These are phyloP conservation scores for Chloranthus sessilifolius DNA, from an alignment of 164 flowering plant species.

Conservation along the genomic window DNA sequence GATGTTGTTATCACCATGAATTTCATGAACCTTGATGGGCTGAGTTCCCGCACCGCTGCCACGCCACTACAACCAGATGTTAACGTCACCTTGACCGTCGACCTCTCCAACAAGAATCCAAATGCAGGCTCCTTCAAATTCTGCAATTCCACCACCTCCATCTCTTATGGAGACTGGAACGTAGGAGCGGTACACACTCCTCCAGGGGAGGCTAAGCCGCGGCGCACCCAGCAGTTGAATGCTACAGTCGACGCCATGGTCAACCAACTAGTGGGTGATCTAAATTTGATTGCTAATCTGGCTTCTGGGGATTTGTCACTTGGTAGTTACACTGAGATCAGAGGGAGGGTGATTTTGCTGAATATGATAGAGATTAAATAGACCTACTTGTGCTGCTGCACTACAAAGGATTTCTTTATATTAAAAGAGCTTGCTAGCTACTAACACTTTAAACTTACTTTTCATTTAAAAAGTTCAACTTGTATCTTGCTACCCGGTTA, in stretches of 20 bases:
- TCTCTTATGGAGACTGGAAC: conserved; percentile 22
- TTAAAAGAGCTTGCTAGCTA: no score
- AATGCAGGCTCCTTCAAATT: conserved; percentile 40
- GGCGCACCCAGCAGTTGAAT: conserved; percentile 30
- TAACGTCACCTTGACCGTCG: conserved; percentile 22
- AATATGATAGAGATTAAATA: no score
- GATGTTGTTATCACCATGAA: conserved; percentile 31
- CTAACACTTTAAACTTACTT: no score
- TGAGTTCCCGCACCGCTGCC: neutral
- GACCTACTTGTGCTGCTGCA: no score
- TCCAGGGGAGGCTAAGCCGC: conserved; percentile 32
- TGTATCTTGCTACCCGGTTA: no score
- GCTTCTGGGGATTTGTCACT: conserved; percentile 30
- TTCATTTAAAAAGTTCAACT: no score
- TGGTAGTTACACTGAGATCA: conserved; percentile 37
- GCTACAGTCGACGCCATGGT: conserved; percentile 43
- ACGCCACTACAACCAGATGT: no score
- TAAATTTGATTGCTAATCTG: conserved; percentile 25
- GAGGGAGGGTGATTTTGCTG: conserved; percentile 49
- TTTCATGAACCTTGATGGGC: neutral
- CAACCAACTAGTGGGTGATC: conserved; percentile 21
- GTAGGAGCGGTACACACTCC: conserved; percentile 36
- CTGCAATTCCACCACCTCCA: conserved; percentile 18
- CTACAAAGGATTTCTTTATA: no score
- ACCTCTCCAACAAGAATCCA: conserved; percentile 36